Evolutionary conservation across 2,329 filamentous ascomycete genomes (phyloP), one percentile per base, ranked within the genome.

Genomic region (Decorospora gaudefroyi): DNA sequence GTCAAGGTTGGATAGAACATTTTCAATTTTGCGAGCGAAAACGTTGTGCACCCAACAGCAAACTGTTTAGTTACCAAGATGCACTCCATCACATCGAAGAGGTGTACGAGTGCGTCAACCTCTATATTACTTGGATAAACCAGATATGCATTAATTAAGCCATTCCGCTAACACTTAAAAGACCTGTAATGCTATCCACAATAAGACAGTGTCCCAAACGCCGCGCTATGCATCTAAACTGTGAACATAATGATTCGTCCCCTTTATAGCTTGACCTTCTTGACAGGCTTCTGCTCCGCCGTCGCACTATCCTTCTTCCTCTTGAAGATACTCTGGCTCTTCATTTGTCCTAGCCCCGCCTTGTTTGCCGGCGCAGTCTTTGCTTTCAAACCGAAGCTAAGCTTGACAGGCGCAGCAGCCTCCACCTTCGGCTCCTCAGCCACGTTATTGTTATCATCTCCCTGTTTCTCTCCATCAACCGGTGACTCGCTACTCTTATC

Each of bases 381-480:
- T 2, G 46, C 49, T 37, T 69, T 70, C 9, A 46, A 17, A 0
- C 63, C 60, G 3, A 65, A 46, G 0, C 60, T 62, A 18, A 57
- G 50, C 43, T 66, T 67, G 21, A 54, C 59, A 8, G 57, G 42
- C 17, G 62, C 61, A 3, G 46, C 18, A 10, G 48, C 35, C 44
- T 67, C 65, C 13, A 59, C 56, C 19, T 71, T 64, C 34, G 71
- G 72, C n/a, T 72, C 65, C 21, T 70, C 69, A 31, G 70, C 68
- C 46, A 13, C 36, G 30, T 22, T 72, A n/a, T n/a, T 86, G 69
- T 96, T 61, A 93, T 95, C 39, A 86, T 80, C 71, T 92, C 90
- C 3, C 85, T 92, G 62, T 92, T 89, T 3, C 86, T 92, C 62
- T 88, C 93, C 76, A 88, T 90, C 2, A 83, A 84, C 41, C 80